These are phyloP conservation scores for Butyriboletus appendiculatus DNA, from an alignment of 1,284 basidiomycete genomes.

Conservation along the genomic window DNA sequence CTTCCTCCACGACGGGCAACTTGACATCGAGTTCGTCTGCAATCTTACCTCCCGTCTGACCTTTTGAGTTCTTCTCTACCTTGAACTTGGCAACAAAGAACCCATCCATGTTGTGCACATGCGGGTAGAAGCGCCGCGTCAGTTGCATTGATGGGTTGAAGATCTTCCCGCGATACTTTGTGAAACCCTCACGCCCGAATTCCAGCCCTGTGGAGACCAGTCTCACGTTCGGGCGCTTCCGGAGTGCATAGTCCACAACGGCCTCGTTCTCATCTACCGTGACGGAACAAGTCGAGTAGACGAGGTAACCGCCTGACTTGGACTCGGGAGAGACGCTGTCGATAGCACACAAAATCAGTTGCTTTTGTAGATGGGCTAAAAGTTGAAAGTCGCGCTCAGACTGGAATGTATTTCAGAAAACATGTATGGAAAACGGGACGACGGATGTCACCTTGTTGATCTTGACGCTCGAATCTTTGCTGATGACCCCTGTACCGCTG, in stretches of 20 bases:
- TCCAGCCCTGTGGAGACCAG: constrained; percentile 93
- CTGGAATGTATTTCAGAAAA: constrained; percentile 41
- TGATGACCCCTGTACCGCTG: constrained; percentile 97
- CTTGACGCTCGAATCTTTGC: constrained; percentile 97
- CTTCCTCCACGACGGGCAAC: constrained; percentile 29
- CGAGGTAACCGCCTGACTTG: constrained; percentile 90
- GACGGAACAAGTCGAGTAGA: constrained; percentile 99
- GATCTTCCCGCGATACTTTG: constrained; percentile 84
- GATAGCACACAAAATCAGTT: constrained; percentile 97
- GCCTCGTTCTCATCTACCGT: constrained; percentile 99
- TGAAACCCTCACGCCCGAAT: constrained; percentile 94
- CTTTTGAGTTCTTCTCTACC: constrained; percentile 77
- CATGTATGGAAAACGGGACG: background rate
- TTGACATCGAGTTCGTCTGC: constrained; percentile 25
- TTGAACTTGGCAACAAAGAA: constrained; percentile 99
- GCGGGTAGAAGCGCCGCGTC: constrained; percentile 90
- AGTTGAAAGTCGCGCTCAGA: constrained; percentile 94
- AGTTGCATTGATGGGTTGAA: constrained; percentile 83
- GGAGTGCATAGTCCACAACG: constrained; percentile 97
- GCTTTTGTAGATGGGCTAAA: constrained; percentile 96
- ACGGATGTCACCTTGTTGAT: constrained; percentile 82
- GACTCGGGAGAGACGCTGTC: constrained; percentile 93
- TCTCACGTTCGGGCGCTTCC: constrained; percentile 93
- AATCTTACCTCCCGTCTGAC: constrained; percentile 40
- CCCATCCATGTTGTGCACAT: constrained; percentile 96